These are phyloP conservation scores for Magnaporthales sp. DNA, from an alignment of 2,329 filamentous ascomycete species.

Conservation along the genomic window DNA sequence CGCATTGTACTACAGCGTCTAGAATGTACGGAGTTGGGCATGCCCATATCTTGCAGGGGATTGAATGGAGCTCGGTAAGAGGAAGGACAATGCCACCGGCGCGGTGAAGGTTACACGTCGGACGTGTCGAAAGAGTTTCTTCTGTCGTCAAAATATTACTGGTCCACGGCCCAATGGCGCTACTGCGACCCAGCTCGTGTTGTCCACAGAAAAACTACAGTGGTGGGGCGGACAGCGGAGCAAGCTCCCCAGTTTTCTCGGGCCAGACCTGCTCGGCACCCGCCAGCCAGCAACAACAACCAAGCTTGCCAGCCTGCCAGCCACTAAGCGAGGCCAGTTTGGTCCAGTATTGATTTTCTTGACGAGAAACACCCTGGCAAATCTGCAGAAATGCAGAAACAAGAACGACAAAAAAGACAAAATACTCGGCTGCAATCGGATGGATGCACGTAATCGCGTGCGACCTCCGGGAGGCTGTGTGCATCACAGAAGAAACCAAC, in stretches of 20 bases:
- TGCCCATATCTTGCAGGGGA: background rate
- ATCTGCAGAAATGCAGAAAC: background rate
- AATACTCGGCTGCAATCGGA: background rate
- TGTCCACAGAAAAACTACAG: background rate
- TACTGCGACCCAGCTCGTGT: slow-evolving; percentile 1
- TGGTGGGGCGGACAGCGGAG: background rate
- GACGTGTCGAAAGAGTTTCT: background rate
- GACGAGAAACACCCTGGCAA: background rate
- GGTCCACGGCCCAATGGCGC: background rate
- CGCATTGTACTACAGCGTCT: no score
- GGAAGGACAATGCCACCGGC: background rate
- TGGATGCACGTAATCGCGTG: background rate
- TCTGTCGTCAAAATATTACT: background rate
- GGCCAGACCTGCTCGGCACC: background rate
- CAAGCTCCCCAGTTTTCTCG: background rate
- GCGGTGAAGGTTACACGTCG: background rate
- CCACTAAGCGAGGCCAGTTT: background rate
- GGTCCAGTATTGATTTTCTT: background rate
- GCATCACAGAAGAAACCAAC: background rate
- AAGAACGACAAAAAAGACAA: background rate
- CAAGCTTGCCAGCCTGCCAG: background rate
- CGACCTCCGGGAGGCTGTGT: background rate
- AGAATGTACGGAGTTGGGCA: no score
- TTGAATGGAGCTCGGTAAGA: background rate
- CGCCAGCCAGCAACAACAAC: background rate